Conservation (phyloP, 139 green algal species). For the Pleodorina starrii region DNA sequence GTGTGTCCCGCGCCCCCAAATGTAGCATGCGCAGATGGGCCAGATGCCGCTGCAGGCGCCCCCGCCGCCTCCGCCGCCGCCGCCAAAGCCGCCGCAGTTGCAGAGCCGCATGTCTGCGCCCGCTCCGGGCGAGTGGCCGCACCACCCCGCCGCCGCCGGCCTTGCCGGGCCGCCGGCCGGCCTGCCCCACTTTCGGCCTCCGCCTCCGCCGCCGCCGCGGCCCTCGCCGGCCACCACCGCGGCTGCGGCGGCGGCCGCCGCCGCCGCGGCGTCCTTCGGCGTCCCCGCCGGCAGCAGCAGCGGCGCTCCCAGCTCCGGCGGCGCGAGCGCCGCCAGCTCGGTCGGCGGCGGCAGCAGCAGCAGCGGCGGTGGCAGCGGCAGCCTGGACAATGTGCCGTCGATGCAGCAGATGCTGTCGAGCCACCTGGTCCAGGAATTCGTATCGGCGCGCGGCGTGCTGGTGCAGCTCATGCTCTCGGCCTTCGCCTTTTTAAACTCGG, state of each 20-base stretch:
- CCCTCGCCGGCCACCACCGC: background rate
- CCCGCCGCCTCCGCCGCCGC: constrained; percentile 29
- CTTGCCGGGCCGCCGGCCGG: no score
- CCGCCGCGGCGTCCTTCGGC: background rate
- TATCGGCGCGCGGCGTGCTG: constrained; percentile 47
- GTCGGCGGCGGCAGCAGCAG: background rate
- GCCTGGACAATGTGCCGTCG: background rate
- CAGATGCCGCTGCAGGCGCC: constrained; percentile 1
- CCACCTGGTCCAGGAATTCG: constrained; percentile 53
- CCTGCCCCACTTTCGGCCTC: background rate
- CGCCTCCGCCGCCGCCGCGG: constrained; percentile 27
- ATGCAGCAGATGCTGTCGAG: constrained; percentile 48
- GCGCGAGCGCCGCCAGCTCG: background rate
- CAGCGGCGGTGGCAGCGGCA: background rate
- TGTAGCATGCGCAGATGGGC: background rate
- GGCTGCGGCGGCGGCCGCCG: background rate
- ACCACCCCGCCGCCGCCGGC: background rate
- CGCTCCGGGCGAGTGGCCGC: constrained; percentile 13
- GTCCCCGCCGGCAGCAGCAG: background rate
- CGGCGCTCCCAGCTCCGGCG: background rate
- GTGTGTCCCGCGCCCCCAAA: no score
- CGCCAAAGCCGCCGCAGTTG: constrained; percentile 4
- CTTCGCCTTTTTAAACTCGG: constrained; percentile 46
- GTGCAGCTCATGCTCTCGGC: constrained; percentile 58
- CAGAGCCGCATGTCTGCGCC: constrained; percentile 38